Conservation (phyloP, 23 red algal genomes). For the Chondrus crispus region DNA sequence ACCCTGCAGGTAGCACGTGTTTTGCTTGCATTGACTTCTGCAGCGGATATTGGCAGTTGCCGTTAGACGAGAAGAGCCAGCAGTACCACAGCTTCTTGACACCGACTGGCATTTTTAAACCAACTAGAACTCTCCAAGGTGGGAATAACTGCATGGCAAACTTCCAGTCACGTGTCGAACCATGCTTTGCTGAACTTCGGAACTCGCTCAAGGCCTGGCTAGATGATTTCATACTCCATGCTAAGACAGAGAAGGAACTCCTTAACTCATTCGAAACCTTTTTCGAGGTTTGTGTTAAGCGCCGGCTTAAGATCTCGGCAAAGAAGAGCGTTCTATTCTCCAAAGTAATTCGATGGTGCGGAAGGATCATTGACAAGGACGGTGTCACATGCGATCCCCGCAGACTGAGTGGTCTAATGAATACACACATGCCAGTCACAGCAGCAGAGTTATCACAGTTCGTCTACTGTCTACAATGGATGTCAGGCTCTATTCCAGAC, state of each 20-base stretch:
- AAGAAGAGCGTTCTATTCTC: not conserved
- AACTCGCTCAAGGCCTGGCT: conserved; percentile 19
- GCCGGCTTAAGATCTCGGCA: not conserved
- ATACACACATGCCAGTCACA: not conserved
- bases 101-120: not conserved
- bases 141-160: not conserved
- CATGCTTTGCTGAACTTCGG: not conserved
- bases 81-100: not conserved
- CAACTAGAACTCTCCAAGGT: not conserved
- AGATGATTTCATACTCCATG: conserved; percentile 28
- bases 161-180: conserved; percentile 30
- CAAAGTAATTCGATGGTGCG: not conserved
- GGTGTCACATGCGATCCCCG: not conserved
- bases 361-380: conserved; percentile 13
- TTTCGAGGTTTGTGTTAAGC: conserved; percentile 20
- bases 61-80: not conserved
- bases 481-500: not conserved
- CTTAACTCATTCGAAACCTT: conserved; percentile 6
- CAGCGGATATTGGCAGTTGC: conserved; percentile 21
- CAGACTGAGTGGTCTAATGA: not conserved
- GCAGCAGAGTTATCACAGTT: not conserved
- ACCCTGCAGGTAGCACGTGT: not conserved
- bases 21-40: conserved; percentile 11
- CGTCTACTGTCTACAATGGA: not conserved
- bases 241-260: not conserved